Percentiles rank a stretch among this genome's conserved stretches.
Conservation (phyloP, 768 basidiomycete species). For the Mycena galericulata region DNA sequence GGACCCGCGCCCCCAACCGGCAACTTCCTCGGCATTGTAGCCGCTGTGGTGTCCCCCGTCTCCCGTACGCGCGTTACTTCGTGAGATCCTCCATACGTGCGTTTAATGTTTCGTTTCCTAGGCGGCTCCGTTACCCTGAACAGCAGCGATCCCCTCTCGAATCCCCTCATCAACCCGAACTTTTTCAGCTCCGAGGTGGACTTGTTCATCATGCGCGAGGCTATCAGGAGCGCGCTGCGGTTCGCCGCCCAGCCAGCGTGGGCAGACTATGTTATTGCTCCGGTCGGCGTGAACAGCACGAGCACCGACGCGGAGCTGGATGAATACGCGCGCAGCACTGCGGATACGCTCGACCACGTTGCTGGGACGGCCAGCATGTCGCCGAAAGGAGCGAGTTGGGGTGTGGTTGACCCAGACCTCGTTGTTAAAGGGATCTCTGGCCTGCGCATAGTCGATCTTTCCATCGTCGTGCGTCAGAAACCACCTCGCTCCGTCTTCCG, state of each 20-base stretch:
- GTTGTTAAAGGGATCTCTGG: slow-evolving; percentile 35
- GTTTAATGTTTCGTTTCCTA: background rate
- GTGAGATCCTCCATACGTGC: background rate
- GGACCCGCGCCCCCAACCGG: slow-evolving; percentile 10
- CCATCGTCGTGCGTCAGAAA: too few species aligned
- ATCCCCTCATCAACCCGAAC: slow-evolving; percentile 58
- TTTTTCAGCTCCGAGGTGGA: slow-evolving; percentile 44
- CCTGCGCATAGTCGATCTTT: slow-evolving; percentile 44
- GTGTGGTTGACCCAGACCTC: slow-evolving; percentile 4
- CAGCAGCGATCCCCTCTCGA: slow-evolving; percentile 52
- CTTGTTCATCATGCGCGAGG: slow-evolving; percentile 31
- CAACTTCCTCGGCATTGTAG: slow-evolving; percentile 18
- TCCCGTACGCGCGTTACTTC: slow-evolving; percentile 35
- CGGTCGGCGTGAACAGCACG: background rate
- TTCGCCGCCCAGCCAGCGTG: slow-evolving; percentile 35
- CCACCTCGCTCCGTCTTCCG: too few species aligned
- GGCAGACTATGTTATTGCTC: slow-evolving; percentile 32
- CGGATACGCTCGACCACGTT: slow-evolving; percentile 31
- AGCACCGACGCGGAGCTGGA: slow-evolving; percentile 16
- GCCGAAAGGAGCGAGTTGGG: slow-evolving; percentile 21
- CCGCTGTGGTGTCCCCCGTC: slow-evolving; percentile 11
- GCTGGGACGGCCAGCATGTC: slow-evolving; percentile 36
- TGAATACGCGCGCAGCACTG: slow-evolving; percentile 24
- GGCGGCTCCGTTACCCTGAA: slow-evolving; percentile 45
- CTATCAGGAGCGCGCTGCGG: background rate